phyloP scores from a whole-genome alignment of 768 basidiomycete species.

The Artomyces pyxidatus region DNA sequence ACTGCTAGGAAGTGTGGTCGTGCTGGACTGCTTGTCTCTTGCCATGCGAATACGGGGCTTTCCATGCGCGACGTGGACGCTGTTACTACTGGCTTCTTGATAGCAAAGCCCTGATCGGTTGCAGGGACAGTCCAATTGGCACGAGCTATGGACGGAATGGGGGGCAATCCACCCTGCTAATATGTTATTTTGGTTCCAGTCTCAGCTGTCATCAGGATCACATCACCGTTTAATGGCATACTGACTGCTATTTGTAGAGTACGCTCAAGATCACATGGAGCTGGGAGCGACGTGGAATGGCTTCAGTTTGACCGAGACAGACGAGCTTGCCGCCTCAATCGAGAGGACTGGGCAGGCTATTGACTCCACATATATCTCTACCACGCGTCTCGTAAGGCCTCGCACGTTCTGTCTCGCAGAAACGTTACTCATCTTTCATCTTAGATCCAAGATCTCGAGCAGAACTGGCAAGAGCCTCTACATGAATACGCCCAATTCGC shows the following conservation, averaged over 20 bases:
- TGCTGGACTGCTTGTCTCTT: no score
- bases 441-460: constrained; percentile 89
- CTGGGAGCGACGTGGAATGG: constrained; percentile 89
- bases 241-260: constrained; percentile 36
- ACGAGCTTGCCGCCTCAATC: constrained; percentile 68
- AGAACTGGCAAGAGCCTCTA: constrained; percentile 91
- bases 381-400: constrained; percentile 69
- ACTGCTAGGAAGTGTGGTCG: no score
- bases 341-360: constrained; percentile 97
- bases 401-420: not conserved
- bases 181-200: no score
- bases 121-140: no score
- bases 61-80: no score
- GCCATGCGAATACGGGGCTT: no score
- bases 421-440: not conserved
- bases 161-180: no score
- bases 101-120: no score
- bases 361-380: constrained; percentile 89
- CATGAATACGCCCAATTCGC: constrained; percentile 96
- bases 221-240: no score
- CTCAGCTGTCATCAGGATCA: no score
- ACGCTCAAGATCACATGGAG: constrained; percentile 81
- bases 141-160: no score
- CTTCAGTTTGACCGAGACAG: constrained; percentile 82
- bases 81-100: no score